These are phyloP conservation scores for Epichloe sibirici DNA, from an alignment of 2,329 filamentous ascomycete species.

Conservation along the genomic window DNA sequence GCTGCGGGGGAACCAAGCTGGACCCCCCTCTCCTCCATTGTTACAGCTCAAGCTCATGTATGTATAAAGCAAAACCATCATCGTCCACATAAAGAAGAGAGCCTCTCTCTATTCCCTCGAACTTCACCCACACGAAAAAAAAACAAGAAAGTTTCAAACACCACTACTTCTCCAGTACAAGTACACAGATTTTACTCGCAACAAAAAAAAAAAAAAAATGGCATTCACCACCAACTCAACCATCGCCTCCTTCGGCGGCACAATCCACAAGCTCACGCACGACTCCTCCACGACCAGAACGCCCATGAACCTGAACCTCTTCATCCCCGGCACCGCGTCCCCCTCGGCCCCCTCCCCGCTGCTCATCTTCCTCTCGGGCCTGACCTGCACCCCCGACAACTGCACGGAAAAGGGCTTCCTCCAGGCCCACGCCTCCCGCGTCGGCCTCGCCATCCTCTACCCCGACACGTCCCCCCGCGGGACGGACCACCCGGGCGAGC, in stretches of 20 bases:
- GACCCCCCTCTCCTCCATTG: neutral
- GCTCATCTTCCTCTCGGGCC: slow-evolving; percentile 82
- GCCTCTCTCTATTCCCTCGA: too few species aligned
- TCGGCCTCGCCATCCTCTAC: slow-evolving; percentile 84
- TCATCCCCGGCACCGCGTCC: slow-evolving; percentile 63
- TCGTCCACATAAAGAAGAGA: too few species aligned
- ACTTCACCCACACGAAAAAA: too few species aligned
- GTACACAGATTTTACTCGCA: neutral
- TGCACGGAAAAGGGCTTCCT: slow-evolving; percentile 79
- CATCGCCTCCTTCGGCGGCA: slow-evolving; percentile 85
- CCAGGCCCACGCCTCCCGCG: slow-evolving; percentile 65
- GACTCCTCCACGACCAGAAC: slow-evolving; percentile 65
- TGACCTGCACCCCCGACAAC: slow-evolving; percentile 91
- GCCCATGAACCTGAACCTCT: slow-evolving; percentile 88
- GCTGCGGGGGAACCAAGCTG: too few species aligned
- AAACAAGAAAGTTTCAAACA: neutral
- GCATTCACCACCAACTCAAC: slow-evolving; percentile 79
- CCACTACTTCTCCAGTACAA: neutral
- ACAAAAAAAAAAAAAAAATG: slow-evolving; percentile 38
- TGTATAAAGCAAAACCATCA: too few species aligned
- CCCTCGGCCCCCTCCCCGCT: slow-evolving; percentile 52
- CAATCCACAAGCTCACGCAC: slow-evolving; percentile 89
- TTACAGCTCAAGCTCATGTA: neutral
- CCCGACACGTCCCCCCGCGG: slow-evolving; percentile 91
- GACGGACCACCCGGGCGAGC: slow-evolving; percentile 67